Evolutionary conservation across 2,329 filamentous ascomycete species (phyloP).

Genomic region (Plectosphaerella plurivora): DNA sequence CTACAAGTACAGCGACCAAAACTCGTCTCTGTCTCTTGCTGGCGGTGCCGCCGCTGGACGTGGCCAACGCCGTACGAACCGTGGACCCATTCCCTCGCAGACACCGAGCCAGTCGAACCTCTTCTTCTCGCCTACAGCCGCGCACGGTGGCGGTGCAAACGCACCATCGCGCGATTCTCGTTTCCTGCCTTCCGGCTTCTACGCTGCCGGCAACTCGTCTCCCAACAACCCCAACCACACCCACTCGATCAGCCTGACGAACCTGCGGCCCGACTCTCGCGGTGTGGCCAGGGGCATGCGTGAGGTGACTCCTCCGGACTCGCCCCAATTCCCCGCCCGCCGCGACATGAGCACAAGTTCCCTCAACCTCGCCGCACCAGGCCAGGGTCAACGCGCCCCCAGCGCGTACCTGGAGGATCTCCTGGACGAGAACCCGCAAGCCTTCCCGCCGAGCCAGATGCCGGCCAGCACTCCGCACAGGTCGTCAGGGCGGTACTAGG

Average conservation of each 20-base stretch:
- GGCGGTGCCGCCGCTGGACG: conserved; percentile 43
- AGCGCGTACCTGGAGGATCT: conserved; percentile 89
- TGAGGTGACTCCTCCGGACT: conserved; percentile 57
- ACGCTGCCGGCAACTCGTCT: conserved; percentile 63
- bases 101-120: conserved; percentile 65
- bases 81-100: conserved; percentile 47
- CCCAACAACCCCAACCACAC: conserved; percentile 37
- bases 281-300: conserved; percentile 39
- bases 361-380: conserved; percentile 52
- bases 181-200: conserved; percentile 91
- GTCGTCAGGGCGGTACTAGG: conserved; percentile 1
- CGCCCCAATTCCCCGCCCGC: conserved; percentile 49
- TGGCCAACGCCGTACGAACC: conserved; percentile 44
- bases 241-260: conserved; percentile 57
- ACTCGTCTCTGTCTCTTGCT: conserved; percentile 47
- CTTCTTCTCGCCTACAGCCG: conserved; percentile 94
- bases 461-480: conserved; percentile 13
- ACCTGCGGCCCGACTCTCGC: conserved; percentile 54
- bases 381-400: conserved; percentile 69
- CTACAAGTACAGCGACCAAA: conserved; percentile 60
- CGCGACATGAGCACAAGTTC: conserved; percentile 60
- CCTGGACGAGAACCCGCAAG: conserved; percentile 66
- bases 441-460: conserved; percentile 41
- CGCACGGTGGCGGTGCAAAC: conserved; percentile 45
- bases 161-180: conserved; percentile 62